Evolutionary conservation across 306 rosid genomes (phyloP), one percentile per base, ranked within the genome.

Genomic region (Rosa rugosa): DNA sequence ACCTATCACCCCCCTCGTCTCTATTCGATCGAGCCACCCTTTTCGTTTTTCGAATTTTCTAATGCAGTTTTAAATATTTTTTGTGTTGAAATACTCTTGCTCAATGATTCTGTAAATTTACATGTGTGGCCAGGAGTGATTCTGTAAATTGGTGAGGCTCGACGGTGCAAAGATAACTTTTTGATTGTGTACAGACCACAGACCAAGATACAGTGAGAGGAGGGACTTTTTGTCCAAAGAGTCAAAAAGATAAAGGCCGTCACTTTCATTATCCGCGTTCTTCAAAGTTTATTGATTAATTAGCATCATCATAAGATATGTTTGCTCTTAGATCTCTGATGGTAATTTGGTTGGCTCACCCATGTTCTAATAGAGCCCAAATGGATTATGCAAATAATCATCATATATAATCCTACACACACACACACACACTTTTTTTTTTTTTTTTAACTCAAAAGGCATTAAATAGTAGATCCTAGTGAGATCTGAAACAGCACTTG

Each of bases 81-180:
- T 11, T 27, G 41, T 23, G 38, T 11, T 60, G 17, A 23, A 62
- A 23, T 71, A 36, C 71, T 62, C 41, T 23, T 42, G 18, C 13
- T 8, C 49, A 53, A 18, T 75, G 47, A 64, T 62, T 51, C 65
- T 44, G 7, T 41, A 59, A 6, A 65, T 65, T 36, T 3, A 14
- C 42, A 14, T 16, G 0, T 8, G 42, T 65, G 71, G 2, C 71
- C 71, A 36, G 5, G 12, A 65, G 10, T 17, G 71, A 65, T 65
- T 65, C 25, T 13, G 71, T 65, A 34, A 65, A 70, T 60, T 63
- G 56, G 70, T 63, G 78, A 38, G 41, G 36, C 45, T 22, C 50
- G 80, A 57, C 67, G 50, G 71, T 69, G 82, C 80, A 68, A 78
- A 38, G 79, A 13, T 54, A 25, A 73, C 65, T 71, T 75, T 75